Evolutionary conservation across 2,329 filamentous ascomycete species (phyloP).

Genomic region (Penicillium sp.): DNA sequence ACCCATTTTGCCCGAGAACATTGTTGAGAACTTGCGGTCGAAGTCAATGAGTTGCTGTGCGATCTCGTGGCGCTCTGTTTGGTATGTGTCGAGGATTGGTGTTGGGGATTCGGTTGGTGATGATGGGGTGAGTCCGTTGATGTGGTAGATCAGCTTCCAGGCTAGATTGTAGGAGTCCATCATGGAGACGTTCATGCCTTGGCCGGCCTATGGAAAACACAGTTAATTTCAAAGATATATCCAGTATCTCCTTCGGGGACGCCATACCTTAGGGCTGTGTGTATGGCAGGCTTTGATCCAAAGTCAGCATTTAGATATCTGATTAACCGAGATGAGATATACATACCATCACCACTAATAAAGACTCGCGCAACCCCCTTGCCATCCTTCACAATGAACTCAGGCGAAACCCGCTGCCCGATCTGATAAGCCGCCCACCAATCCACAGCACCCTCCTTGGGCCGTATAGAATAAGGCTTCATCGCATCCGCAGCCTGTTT

Average conservation of each 20-base stretch:
- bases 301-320: not conserved
- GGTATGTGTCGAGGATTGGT: constrained; percentile 38
- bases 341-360: constrained; percentile 64
- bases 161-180: constrained; percentile 53
- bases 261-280: constrained; percentile 66
- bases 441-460: constrained; percentile 60
- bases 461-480: constrained; percentile 66
- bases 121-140: constrained; percentile 38
- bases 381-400: constrained; percentile 57
- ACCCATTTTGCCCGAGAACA: constrained; percentile 42
- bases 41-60: constrained; percentile 43
- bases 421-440: constrained; percentile 80
- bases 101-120: constrained; percentile 15
- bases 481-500: constrained; percentile 65
- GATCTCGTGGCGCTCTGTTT: constrained; percentile 38
- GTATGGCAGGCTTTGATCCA: constrained; percentile 65
- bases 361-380: constrained; percentile 72
- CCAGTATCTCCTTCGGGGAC: not conserved
- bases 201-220: constrained; percentile 56
- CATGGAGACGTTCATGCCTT: constrained; percentile 80
- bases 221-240: not conserved
- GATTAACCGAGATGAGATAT: not conserved
- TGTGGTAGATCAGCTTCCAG: constrained; percentile 41
- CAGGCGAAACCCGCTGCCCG: constrained; percentile 61
- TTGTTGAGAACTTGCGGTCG: constrained; percentile 40